Evolutionary conservation across 495 filamentous ascomycete genomes (phyloP), one percentile per base, ranked within the genome.

Genomic region (Astrocystis sublimbata): DNA sequence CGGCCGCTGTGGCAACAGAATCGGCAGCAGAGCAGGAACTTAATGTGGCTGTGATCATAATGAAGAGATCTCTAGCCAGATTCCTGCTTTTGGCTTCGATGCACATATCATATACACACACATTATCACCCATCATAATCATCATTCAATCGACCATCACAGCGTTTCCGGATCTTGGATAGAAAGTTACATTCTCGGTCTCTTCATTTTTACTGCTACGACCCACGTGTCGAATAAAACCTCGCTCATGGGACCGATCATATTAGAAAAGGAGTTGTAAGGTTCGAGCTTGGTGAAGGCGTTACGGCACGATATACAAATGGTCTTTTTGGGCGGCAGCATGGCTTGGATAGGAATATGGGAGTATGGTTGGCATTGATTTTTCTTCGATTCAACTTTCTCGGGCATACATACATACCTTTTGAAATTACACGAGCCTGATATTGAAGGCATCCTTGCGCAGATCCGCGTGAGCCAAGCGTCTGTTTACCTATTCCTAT

Each of bases 1-100:
- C 31, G 58, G 28, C 79, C 78, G 36, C 65, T 81, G 17, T 81
- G 79, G 79, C 79, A 81, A 70, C 79, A 81, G 70, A 78, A 79
- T 50, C 60, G 79, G 54, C 73, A 75, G 60, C 77, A 76, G 63
- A 77, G 77, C 61, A 68, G 78, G 42, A 79, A 79, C 60, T 46
- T 77, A 53, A 76, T 79, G 74, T 81, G 79, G 79, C 64, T 78
- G 68, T 79, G 66, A 77, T 68, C 8, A 47, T 24, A 35, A 47
- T 24, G 33, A n/a, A 24, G 13, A 33, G 40, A n/a, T 4, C 5
- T n/a, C n/a, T n/a, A n/a, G n/a, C n/a, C n/a, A n/a, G n/a, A n/a
- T n/a, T n/a, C 9, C 19, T 24, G 35, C 31, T 26, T 28, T 24
- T 33, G 7, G 24, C 19, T 30, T 51, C 21, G 43, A n/a, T 31